A percentile compares a stretch with the other conserved stretches of the same genome.
Evolutionary conservation across 148 eudicot genomes (phyloP).

Genomic region (Heliosperma pusillum): DNA sequence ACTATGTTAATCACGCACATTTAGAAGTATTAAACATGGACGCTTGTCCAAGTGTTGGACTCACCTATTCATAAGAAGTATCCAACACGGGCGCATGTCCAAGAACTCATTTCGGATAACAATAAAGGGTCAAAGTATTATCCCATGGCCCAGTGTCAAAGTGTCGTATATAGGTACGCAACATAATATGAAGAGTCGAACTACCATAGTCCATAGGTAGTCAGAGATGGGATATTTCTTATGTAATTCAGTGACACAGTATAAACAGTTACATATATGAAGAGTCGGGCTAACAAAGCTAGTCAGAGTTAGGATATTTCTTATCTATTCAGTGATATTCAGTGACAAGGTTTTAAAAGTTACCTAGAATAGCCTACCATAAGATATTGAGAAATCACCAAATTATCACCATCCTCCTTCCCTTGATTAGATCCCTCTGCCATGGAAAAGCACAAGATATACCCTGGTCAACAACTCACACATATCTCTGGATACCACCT

Average conservation of each 20-base stretch:
- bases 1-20: not conserved
- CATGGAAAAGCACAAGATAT: constrained; percentile 12
- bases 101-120: too few relatives aligned
- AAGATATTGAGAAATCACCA: constrained; percentile 38
- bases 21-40: too few relatives aligned
- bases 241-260: not conserved
- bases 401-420: constrained; percentile 44
- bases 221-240: not conserved
- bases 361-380: constrained; percentile 38
- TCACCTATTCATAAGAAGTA: too few relatives aligned
- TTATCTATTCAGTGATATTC: not conserved
- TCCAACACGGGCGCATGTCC: too few relatives aligned
- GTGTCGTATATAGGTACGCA: too few relatives aligned
- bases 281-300: too few relatives aligned
- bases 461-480: not conserved
- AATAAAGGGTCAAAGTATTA: too few relatives aligned
- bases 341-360: not conserved
- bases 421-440: constrained; percentile 57
- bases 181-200: too few relatives aligned
- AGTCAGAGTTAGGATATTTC: not conserved
- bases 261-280: too few relatives aligned
- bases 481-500: not conserved
- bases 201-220: too few relatives aligned
- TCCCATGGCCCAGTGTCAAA: too few relatives aligned
- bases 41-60: too few relatives aligned